Percentiles rank a stretch among this genome's conserved stretches.
Evolutionary conservation across 768 basidiomycete species (phyloP).

Genomic region (Postia placenta): DNA sequence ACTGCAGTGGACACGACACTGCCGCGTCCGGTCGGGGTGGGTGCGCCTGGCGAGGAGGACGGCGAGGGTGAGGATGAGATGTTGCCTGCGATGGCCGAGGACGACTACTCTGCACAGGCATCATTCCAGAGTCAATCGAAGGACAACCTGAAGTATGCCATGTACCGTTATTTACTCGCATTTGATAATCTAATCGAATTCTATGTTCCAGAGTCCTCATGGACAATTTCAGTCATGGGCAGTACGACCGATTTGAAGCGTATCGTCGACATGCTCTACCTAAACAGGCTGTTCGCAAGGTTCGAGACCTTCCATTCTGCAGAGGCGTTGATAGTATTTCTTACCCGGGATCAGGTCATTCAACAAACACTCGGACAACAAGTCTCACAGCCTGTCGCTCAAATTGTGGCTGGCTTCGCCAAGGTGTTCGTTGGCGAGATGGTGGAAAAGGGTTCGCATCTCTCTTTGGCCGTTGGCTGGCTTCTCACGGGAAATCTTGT

Average conservation of each 20-base stretch:
- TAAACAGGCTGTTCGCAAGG: slow-evolving; percentile 79
- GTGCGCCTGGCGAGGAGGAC: slow-evolving; percentile 29
- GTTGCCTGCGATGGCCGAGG: slow-evolving; percentile 81
- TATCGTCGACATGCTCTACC: slow-evolving; percentile 80
- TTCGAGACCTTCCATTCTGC: no score
- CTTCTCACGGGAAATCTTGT: not conserved
- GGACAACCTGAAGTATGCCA: slow-evolving; percentile 70
- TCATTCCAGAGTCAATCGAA: slow-evolving; percentile 86
- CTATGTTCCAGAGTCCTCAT: slow-evolving; percentile 60
- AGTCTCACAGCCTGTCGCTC: slow-evolving; percentile 81
- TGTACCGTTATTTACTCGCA: not conserved
- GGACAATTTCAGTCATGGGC: slow-evolving; percentile 78
- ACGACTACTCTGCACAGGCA: slow-evolving; percentile 79
- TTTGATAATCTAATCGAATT: not conserved
- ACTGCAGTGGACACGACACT: slow-evolving; percentile 2
- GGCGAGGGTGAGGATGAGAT: slow-evolving; percentile 75
- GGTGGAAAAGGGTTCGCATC: slow-evolving; percentile 68
- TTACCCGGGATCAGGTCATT: slow-evolving; percentile 50
- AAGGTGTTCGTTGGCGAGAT: slow-evolving; percentile 92
- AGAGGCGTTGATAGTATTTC: no score
- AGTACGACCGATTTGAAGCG: slow-evolving; percentile 87
- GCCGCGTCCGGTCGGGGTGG: slow-evolving; percentile 11
- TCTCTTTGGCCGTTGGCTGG: not conserved
- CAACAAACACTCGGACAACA: slow-evolving; percentile 78
- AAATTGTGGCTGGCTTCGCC: slow-evolving; percentile 82